Base-by-base conservation (phyloP, 2,329 filamentous ascomycete species). In the Paraphoma chrysanthemicola region DNA sequence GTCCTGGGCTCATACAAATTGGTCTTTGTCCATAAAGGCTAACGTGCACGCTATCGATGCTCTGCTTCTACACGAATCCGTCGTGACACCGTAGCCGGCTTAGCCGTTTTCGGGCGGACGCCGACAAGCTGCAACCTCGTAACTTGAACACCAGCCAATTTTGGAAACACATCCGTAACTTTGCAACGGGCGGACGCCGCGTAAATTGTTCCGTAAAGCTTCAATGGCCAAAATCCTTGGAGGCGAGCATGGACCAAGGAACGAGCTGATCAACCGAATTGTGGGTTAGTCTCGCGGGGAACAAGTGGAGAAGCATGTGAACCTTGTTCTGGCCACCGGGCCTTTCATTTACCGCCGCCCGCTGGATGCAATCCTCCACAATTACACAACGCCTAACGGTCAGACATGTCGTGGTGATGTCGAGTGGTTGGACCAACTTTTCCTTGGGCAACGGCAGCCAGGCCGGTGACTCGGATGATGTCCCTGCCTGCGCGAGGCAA, bases 341-440 rank as follows among this genome's bases (percentile, higher is more conserved):
- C 39, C 33, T 14, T 42, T 16, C 10, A 66, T 67, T 67, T 57
- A 58, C 61, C 67, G 63, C 56, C 62, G 63, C 64, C 67, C 67
- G 63, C 59, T 57, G 62, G 47, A 54, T 60, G 58, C 59, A 54
- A 42, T 63, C 59, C 57, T 64, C 62, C 63, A 63, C 61, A 63
- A 54, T 64, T 59, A 51, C 53, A 53, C 57, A 49, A 66, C 48
- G 55, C 48, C 57, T 58, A 50, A 41, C n/a, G 49, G 29, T 62
- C 51, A 48, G 59, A 53, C 42, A 68, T 64, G 62, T 63, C 53
- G 66, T 53, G 62, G 63, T 66, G 60, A 75, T 75, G 71, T 69
- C 68, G 59, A 60, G 65, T 56, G 62, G 63, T 50, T 74, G 70
- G 71, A 69, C 64, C 46, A 73, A 73, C 69, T 72, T 72, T 56